Evolutionary conservation across 129 eudicot species (phyloP), one percentile per base, ranked within the genome.

Genomic region (Logfia minima): DNA sequence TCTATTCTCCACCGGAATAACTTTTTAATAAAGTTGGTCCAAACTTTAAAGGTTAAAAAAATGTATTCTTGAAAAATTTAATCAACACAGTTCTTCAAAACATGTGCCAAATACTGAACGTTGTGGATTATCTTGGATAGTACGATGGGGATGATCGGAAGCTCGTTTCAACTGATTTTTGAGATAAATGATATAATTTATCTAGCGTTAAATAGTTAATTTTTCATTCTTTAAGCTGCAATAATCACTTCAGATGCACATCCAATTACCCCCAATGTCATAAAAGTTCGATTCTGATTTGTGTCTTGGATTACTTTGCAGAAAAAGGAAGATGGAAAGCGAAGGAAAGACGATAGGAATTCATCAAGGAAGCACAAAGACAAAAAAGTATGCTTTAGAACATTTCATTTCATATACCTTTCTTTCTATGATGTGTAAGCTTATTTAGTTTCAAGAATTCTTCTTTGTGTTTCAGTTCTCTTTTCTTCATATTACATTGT

Each of bases 241-340:
- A 56, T 19, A 19, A 19, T 56, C 26, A 56, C 62, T 53, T 53
- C 21, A 53, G 16, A 56, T 18, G 62, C 23, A 56, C 62, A 58
- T 58, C 26, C 26, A 58, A 58, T 4, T 5, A 17, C 63, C 26
- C 26, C 28, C 11, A 22, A 19, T 65, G 4, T 26, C 41, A 24
- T 65, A 32, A 26, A 26, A 29, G 34, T 65, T 65, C 16, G 68
- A 22, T 13, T 63, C 39, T 31, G 31, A 26, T 16, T 29, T 31
- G n/a, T 16, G 39, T 65, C 70, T 65, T 65, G 4, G 23, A 65
- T 65, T 26, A 35, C 62, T 71, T 85, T 35, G 16, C 92, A 90
- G 96, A 88, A 84, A 82, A 90, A 90, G 88, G 94, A 85, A 75
- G 84, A 80, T 75, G 84, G 92, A 71, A 92, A 90, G 90, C 85